Evolutionary conservation across 192 early-diverging fungal genomes (phyloP), one percentile per base, ranked within the genome.

Genomic region (Globomyces pollinis-pini): DNA sequence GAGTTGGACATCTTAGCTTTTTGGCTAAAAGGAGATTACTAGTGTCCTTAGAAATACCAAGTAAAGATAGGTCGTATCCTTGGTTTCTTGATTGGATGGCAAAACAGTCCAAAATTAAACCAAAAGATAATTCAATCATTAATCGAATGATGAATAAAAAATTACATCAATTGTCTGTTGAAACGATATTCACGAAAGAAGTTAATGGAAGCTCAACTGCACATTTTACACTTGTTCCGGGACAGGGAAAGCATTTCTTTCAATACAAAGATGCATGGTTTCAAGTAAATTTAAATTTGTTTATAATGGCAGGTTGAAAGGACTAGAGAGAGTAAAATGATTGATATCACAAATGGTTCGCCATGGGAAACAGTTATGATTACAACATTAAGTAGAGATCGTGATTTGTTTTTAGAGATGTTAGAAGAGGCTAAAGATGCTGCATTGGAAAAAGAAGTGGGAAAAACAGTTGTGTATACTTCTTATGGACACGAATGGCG

Each of bases 401-500:
- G 88, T 9, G 47, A 75, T 1, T 75, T 95, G 3, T 88, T 98
- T 61, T 65, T 77, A 1, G 67, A 78, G 0, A 78, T 98, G 31
- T 75, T 98, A 18, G 60, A 84, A 21, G 90, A 93, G 49, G 89
- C 95, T 11, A 89, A 89, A 50, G 68, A 72, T 41, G 67, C 84
- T 50, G 93, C 95, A 12, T 67, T 98, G 41, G 72, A 84, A 52
- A 87, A 89, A 60, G 89, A 95, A 70, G 89, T 91, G 52, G 95
- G 95, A 18, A 93, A 94, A 56, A 96, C 91, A 1, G 95, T 98
- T 26, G 80, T 98, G 38, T 96, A 93, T 71, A 93, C 93, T 1
- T 88, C 85, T 35, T 95, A 84, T 75, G 95, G 95, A 0, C 87
- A 90, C 4, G 95, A 98, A 59, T 98, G 95, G 95, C 75, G 93